A percentile compares a stretch with the other conserved stretches of the same genome.
Conservation (phyloP, 139 green algal species). For the Chlamydomonas applanata region DNA sequence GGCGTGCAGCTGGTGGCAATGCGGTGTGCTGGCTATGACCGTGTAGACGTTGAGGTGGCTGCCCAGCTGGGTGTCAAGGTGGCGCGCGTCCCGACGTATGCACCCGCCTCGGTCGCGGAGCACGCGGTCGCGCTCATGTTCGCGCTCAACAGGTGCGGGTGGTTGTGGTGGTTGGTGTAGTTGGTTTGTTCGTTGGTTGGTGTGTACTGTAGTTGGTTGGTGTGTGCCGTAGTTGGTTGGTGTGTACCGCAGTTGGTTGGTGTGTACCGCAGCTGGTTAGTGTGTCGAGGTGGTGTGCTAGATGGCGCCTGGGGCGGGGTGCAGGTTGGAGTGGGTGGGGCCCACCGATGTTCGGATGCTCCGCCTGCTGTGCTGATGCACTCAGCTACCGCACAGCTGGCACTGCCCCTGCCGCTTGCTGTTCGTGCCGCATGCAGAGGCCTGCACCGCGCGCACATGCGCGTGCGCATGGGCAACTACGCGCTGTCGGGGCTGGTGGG, state of each 20-base stretch:
- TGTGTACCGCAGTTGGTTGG: no score
- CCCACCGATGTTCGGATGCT: no score
- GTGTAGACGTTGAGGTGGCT: constrained; percentile 59
- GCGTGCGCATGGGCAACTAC: constrained; percentile 71
- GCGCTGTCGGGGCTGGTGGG: constrained; percentile 71
- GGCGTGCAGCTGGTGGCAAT: constrained; percentile 69
- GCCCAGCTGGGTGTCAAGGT: constrained; percentile 50
- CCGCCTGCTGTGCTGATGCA: background rate
- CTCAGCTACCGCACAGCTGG: background rate
- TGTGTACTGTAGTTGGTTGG: no score
- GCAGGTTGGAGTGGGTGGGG: no score
- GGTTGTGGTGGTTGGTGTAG: background rate
- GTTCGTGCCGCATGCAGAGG: constrained; percentile 40
- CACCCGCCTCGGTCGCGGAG: constrained; percentile 71
- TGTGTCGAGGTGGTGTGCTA: no score
- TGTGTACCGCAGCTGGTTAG: no score
- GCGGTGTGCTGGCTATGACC: constrained; percentile 76
- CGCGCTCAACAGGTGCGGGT: constrained; percentile 56
- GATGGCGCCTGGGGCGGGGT: no score
- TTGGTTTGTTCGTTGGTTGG: no score
- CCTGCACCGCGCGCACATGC: constrained; percentile 50
- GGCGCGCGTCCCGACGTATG: constrained; percentile 74
- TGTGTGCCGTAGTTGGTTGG: no score
- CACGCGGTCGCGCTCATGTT: constrained; percentile 70
- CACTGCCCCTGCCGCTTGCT: background rate